phyloP scores from a whole-genome alignment of 768 basidiomycete species.

The Boletus rubropictus region DNA sequence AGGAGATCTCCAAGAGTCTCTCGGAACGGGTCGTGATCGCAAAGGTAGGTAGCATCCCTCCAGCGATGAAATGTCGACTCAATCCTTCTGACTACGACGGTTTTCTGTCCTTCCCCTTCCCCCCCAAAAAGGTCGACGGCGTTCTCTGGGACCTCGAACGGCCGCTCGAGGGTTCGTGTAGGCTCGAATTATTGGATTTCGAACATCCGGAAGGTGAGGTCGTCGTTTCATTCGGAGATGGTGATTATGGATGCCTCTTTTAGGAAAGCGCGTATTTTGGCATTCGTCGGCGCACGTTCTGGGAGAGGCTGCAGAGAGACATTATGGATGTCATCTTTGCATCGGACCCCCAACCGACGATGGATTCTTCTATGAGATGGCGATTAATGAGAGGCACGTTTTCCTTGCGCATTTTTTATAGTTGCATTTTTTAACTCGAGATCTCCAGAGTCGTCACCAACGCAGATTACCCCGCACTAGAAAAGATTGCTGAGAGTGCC shows the following conservation, averaged over 20 bases:
- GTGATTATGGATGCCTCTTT: no score
- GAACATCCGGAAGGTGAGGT: slow-evolving; percentile 73
- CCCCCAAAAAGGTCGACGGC: slow-evolving; percentile 56
- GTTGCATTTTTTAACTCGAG: not conserved
- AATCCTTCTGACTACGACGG: not conserved
- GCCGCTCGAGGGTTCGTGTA: slow-evolving; percentile 81
- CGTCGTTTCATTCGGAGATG: not conserved
- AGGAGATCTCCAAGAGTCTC: slow-evolving; percentile 78
- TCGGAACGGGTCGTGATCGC: slow-evolving; percentile 90
- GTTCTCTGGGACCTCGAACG: slow-evolving; percentile 92
- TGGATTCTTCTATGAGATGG: slow-evolving; percentile 99
- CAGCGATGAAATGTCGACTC: not conserved
- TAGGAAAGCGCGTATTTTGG: slow-evolving; percentile 98
- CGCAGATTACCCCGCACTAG: slow-evolving; percentile 81
- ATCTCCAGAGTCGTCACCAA: slow-evolving; percentile 61
- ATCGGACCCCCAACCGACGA: slow-evolving; percentile 96
- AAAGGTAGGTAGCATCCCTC: slow-evolving; percentile 50
- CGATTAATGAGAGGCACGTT: slow-evolving; percentile 66
- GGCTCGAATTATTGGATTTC: slow-evolving; percentile 85
- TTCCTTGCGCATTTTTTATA: not conserved
- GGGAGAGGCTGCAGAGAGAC: slow-evolving; percentile 92
- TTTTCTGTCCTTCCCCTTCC: not conserved
- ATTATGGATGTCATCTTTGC: slow-evolving; percentile 95
- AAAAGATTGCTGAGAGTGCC: slow-evolving; percentile 80
- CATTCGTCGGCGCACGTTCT: slow-evolving; percentile 98